phyloP scores from a whole-genome alignment of 257 asterid species.

The Ligustrum vulgare region DNA sequence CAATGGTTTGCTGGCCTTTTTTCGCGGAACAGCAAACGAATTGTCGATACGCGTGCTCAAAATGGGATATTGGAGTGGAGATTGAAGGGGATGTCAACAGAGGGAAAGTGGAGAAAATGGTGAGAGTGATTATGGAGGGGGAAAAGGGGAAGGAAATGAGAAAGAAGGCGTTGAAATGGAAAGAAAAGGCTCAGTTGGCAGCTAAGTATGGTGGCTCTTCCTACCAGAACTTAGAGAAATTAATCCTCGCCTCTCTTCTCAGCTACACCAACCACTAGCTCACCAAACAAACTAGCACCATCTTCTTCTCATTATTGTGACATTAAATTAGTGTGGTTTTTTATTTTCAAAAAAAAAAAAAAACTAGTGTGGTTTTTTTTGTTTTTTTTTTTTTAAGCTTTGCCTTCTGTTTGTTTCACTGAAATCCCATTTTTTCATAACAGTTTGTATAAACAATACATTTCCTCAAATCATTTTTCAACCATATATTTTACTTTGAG shows the following conservation, averaged over 20 bases:
- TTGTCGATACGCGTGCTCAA: slow-evolving; percentile 38
- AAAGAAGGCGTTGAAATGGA: slow-evolving; percentile 42
- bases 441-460: too few relatives aligned
- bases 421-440: too few relatives aligned
- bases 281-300: too few relatives aligned
- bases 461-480: too few relatives aligned
- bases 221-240: slow-evolving; percentile 23
- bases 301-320: too few relatives aligned
- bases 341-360: too few relatives aligned
- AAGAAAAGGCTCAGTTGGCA: slow-evolving; percentile 34
- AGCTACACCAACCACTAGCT: not conserved
- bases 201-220: slow-evolving; percentile 35
- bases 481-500: too few relatives aligned
- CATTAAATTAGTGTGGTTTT: too few relatives aligned
- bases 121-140: slow-evolving; percentile 46
- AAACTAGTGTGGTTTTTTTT: too few relatives aligned
- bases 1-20: slow-evolving; percentile 58
- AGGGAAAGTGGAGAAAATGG: slow-evolving; percentile 38
- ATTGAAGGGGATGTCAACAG: slow-evolving; percentile 37
- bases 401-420: too few relatives aligned
- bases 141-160: slow-evolving; percentile 44
- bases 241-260: slow-evolving; percentile 22
- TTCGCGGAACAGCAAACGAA: slow-evolving; percentile 59
- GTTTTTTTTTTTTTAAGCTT: too few relatives aligned
- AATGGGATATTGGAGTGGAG: slow-evolving; percentile 46